These are phyloP conservation scores for Termitomyces sp. DNA, from an alignment of 768 basidiomycete species.

Conservation along the genomic window DNA sequence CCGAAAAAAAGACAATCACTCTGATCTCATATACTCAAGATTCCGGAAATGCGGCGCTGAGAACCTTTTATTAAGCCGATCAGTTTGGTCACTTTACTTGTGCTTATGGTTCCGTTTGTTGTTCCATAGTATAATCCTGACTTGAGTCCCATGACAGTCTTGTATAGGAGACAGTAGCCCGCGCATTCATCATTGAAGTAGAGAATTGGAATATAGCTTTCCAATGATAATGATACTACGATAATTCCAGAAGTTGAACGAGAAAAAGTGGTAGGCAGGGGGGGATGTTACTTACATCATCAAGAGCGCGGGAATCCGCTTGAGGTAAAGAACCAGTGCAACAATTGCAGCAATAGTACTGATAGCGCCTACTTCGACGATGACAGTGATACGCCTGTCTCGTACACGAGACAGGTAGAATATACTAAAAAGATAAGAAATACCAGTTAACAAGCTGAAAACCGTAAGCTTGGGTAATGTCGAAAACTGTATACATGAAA, in stretches of 20 bases:
- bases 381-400: not conserved
- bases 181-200: not conserved
- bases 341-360: not conserved
- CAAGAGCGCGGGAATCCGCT: not conserved
- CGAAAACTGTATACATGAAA: too few relatives aligned
- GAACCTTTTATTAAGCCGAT: not conserved
- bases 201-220: not conserved
- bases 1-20: not conserved
- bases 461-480: too few relatives aligned
- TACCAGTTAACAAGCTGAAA: too few relatives aligned
- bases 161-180: not conserved
- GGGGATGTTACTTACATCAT: not conserved
- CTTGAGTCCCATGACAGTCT: not conserved
- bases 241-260: not conserved
- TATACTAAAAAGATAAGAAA: too few relatives aligned
- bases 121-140: not conserved
- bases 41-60: not conserved
- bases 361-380: not conserved
- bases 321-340: not conserved
- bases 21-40: not conserved
- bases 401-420: too few relatives aligned
- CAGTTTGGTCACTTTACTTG: not conserved
- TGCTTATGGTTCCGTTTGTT: not conserved
- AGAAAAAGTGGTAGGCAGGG: not conserved
- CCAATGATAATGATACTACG: not conserved